These are phyloP conservation scores for Carpinus viminea DNA, from an alignment of 306 rosid genomes.

Conservation along the genomic window DNA sequence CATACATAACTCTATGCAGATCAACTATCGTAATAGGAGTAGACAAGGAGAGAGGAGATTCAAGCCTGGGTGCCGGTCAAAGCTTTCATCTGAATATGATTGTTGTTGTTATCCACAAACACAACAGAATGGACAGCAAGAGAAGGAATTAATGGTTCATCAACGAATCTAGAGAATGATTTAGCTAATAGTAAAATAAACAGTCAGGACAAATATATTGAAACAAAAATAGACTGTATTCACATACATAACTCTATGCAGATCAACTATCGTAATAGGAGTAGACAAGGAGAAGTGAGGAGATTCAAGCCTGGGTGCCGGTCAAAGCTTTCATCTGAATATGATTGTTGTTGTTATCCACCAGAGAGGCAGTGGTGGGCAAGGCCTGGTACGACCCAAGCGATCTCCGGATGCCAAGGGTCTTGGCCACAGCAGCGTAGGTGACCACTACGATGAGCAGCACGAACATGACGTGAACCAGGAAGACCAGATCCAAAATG, in stretches of 20 bases:
- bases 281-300: background rate
- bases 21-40: background rate
- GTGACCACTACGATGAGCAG: slow-evolving; percentile 49
- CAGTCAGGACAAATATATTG: background rate
- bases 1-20: background rate
- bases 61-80: slow-evolving; percentile 90
- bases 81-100: slow-evolving; percentile 87
- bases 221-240: background rate
- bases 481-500: slow-evolving; percentile 69
- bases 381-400: slow-evolving; percentile 74
- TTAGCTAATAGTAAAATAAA: background rate
- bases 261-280: background rate
- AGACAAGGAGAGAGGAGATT: slow-evolving; percentile 16
- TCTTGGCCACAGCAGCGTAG: slow-evolving; percentile 50
- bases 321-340: slow-evolving; percentile 92
- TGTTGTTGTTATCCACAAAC: slow-evolving; percentile 47
- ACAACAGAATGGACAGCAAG: background rate
- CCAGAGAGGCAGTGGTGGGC: slow-evolving; percentile 45
- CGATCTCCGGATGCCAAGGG: slow-evolving; percentile 46
- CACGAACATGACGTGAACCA: slow-evolving; percentile 62
- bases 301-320: slow-evolving; percentile 86
- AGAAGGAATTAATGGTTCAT: background rate
- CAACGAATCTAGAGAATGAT: background rate
- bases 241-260: background rate
- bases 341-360: slow-evolving; percentile 48